phyloP scores from a whole-genome alignment of 2,329 filamentous ascomycete genomes.

The Diplocarpon rosae region DNA sequence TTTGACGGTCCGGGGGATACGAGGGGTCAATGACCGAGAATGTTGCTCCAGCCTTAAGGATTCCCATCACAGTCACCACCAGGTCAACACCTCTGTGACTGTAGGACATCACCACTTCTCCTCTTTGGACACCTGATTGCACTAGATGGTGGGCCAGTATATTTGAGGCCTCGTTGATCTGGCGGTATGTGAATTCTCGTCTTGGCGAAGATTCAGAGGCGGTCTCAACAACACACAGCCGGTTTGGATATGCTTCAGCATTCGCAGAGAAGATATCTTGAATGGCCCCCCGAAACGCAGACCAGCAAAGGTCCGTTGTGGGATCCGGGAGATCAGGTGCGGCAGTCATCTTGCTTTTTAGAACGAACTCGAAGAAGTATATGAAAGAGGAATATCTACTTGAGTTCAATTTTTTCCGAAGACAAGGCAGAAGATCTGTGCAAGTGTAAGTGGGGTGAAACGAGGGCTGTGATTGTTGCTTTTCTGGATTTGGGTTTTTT shows the following conservation, averaged over 20 bases:
- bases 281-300: conserved; percentile 46
- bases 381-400: background rate
- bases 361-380: background rate
- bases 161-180: conserved; percentile 80
- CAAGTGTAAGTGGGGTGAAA: too few species aligned
- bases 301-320: conserved; percentile 47
- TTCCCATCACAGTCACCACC: conserved; percentile 72
- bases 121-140: conserved; percentile 58
- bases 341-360: conserved; percentile 9
- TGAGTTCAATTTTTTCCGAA: too few species aligned
- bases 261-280: conserved; percentile 48
- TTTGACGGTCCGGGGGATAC: conserved; percentile 72
- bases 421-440: too few species aligned
- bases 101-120: conserved; percentile 90
- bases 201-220: conserved; percentile 39
- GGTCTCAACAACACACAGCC: conserved; percentile 58
- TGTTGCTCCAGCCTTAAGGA: conserved; percentile 46
- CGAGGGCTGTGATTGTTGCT: too few species aligned
- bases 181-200: conserved; percentile 67
- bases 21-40: conserved; percentile 65
- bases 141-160: conserved; percentile 69
- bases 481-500: too few species aligned
- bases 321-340: conserved; percentile 37
- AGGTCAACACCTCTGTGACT: conserved; percentile 73
- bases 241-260: conserved; percentile 52